A percentile compares a stretch with the other conserved stretches of the same genome.
phyloP scores from a whole-genome alignment of 2,329 filamentous ascomycete species.

The Fonsecaea monophora region DNA sequence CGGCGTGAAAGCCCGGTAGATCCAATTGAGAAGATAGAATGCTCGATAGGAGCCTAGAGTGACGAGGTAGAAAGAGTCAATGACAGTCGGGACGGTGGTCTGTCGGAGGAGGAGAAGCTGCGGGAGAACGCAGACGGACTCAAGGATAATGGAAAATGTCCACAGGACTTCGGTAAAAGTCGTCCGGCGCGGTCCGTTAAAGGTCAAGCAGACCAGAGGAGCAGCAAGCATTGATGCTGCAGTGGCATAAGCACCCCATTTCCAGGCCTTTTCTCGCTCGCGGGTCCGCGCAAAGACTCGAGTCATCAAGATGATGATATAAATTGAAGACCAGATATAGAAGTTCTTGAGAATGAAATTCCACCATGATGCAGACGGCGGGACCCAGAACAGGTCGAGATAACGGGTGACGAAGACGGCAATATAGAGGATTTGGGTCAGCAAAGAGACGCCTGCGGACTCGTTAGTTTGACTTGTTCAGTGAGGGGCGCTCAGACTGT shows the following conservation, averaged over 20 bases:
- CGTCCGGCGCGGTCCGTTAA: conserved; percentile 60
- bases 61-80: conserved; percentile 94
- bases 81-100: conserved; percentile 93
- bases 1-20: conserved; percentile 65
- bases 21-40: conserved; percentile 92
- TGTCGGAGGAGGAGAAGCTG: conserved; percentile 91
- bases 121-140: conserved; percentile 87
- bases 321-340: conserved; percentile 82
- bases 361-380: conserved; percentile 59
- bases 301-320: conserved; percentile 88
- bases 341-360: conserved; percentile 87
- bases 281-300: conserved; percentile 84
- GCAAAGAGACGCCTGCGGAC: conserved; percentile 77
- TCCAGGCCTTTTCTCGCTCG: conserved; percentile 93
- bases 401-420: conserved; percentile 87
- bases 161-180: conserved; percentile 69
- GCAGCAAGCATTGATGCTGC: conserved; percentile 70
- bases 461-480: not conserved
- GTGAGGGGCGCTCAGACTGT: not conserved
- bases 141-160: conserved; percentile 89
- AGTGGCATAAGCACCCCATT: conserved; percentile 75
- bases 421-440: conserved; percentile 85
- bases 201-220: conserved; percentile 75
- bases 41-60: conserved; percentile 85
- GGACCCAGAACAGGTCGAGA: conserved; percentile 72